Percentiles rank a stretch among this genome's conserved stretches.
Evolutionary conservation across 2,329 filamentous ascomycete genomes (phyloP).

Genomic region (Albophoma yamanashiensis): DNA sequence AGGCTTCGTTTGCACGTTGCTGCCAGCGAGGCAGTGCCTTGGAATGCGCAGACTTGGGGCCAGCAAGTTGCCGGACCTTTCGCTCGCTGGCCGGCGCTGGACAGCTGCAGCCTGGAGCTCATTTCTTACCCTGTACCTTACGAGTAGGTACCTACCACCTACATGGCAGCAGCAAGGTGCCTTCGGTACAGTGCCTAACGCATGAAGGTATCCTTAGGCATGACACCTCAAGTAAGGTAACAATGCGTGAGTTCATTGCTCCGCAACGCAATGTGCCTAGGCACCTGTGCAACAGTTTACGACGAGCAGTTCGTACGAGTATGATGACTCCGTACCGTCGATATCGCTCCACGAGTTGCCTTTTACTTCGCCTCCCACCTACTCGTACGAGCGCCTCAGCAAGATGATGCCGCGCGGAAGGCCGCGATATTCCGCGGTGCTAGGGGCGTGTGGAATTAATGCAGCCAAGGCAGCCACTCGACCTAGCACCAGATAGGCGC

Average conservation of each 20-base stretch:
- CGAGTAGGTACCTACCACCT: no score
- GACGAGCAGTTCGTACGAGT: background rate
- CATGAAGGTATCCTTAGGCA: no score
- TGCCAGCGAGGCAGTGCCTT: background rate
- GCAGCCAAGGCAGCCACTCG: conserved; percentile 1
- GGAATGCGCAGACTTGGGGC: background rate
- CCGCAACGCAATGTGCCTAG: no score
- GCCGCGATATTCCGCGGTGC: background rate
- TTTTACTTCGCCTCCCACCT: background rate
- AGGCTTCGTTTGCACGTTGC: background rate
- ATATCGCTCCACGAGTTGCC: background rate
- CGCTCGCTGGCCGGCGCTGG: background rate
- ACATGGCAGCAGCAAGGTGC: background rate
- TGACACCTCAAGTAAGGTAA: no score
- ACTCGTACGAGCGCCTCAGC: background rate
- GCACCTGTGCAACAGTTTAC: no score
- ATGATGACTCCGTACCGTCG: background rate
- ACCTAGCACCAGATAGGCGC: conserved; percentile 1
- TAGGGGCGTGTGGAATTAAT: conserved; percentile 1
- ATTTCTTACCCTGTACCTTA: no score
- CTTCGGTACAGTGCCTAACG: no score
- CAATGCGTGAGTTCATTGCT: no score
- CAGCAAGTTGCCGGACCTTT: background rate
- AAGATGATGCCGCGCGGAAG: background rate
- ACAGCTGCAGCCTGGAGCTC: background rate